A percentile compares a stretch with the other conserved stretches of the same genome.
Conservation (phyloP, 2,329 filamentous ascomycete species). For the Hirsutella rhossiliensis region DNA sequence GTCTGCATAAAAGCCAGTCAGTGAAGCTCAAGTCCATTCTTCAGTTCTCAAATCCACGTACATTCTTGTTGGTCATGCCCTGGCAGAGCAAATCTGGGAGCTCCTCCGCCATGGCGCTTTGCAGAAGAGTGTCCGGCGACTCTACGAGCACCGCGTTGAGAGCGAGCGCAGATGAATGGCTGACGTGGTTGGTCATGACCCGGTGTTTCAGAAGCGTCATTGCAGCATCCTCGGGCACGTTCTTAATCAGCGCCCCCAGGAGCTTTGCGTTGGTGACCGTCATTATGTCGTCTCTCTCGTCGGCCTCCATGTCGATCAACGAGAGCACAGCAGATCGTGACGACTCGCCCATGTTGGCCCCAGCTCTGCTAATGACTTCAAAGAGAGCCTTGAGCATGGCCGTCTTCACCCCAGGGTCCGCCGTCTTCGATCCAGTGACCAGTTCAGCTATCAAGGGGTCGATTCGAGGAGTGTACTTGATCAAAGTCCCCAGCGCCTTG, state of each 20-base stretch:
- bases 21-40: background rate
- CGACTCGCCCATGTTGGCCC: slow-evolving; percentile 84
- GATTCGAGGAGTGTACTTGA: slow-evolving; percentile 88
- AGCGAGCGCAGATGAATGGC: slow-evolving; percentile 67
- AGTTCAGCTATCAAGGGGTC: slow-evolving; percentile 89
- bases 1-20: slow-evolving; percentile 31
- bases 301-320: slow-evolving; percentile 76
- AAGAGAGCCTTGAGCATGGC: slow-evolving; percentile 97
- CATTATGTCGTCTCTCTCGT: slow-evolving; percentile 65
- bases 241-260: slow-evolving; percentile 80
- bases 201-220: slow-evolving; percentile 50
- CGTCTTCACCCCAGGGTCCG: slow-evolving; percentile 72
- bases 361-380: slow-evolving; percentile 91
- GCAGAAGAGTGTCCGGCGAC: slow-evolving; percentile 57
- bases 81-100: slow-evolving; percentile 65
- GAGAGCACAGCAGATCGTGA: slow-evolving; percentile 77
- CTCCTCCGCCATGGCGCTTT: slow-evolving; percentile 56
- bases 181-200: slow-evolving; percentile 67
- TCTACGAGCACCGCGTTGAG: slow-evolving; percentile 84
- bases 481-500: slow-evolving; percentile 86
- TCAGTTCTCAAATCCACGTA: slow-evolving; percentile 31
- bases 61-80: slow-evolving; percentile 66
- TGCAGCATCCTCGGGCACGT: slow-evolving; percentile 63
- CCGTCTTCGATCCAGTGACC: slow-evolving; percentile 87
- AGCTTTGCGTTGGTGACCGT: slow-evolving; percentile 84